phyloP scores from a whole-genome alignment of 768 basidiomycete genomes.

The Mycena vitilis region DNA sequence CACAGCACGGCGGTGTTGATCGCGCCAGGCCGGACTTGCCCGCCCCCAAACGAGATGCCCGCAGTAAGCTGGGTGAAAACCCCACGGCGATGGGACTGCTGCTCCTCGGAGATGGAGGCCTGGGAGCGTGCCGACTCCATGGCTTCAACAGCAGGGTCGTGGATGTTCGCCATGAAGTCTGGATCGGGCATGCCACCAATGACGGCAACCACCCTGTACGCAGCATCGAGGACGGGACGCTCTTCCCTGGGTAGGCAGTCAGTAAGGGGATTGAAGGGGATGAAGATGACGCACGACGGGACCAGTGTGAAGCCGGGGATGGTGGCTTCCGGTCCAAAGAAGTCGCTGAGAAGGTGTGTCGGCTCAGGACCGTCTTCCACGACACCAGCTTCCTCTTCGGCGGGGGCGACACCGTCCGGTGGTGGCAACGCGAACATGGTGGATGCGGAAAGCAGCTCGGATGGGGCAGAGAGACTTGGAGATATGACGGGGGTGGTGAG shows the following conservation, averaged over 20 bases:
- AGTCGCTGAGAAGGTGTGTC: background rate
- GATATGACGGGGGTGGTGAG: too few relatives aligned
- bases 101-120: background rate
- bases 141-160: slow-evolving; percentile 5
- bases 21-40: background rate
- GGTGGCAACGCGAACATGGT: too few relatives aligned
- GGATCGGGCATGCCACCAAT: background rate
- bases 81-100: background rate
- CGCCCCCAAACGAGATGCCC: slow-evolving; percentile 6
- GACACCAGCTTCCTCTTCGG: too few relatives aligned
- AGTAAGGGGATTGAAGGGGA: too few relatives aligned
- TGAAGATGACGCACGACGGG: background rate
- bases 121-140: background rate
- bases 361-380: too few relatives aligned
- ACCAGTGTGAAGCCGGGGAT: background rate
- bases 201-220: background rate
- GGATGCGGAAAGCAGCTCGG: too few relatives aligned
- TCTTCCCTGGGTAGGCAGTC: background rate
- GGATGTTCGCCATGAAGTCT: background rate
- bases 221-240: background rate
- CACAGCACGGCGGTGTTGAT: slow-evolving; percentile 12
- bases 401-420: too few relatives aligned
- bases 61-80: background rate
- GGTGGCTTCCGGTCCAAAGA: background rate
- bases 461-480: too few relatives aligned